These are phyloP conservation scores for Hippophae tibetana DNA, from an alignment of 306 rosid species.

Conservation along the genomic window DNA sequence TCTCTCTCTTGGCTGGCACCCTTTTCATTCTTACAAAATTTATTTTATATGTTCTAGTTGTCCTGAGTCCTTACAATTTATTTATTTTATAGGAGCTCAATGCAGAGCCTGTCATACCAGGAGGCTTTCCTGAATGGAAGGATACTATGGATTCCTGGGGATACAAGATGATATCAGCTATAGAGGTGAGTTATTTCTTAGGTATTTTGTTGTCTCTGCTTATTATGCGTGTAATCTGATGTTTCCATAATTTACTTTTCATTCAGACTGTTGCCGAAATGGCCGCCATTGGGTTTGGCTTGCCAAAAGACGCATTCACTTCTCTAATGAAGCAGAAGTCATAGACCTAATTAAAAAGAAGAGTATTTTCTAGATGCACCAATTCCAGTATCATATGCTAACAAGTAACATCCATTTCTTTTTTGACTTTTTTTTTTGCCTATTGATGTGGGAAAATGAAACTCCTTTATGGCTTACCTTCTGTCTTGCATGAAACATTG, in stretches of 20 bases:
- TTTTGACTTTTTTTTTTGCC: not conserved
- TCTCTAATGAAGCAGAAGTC: constrained; percentile 59
- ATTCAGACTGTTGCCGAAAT: constrained; percentile 84
- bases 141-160: constrained; percentile 97
- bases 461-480: not conserved
- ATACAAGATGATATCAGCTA: constrained; percentile 76
- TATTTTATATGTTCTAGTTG: constrained; percentile 11
- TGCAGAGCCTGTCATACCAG: constrained; percentile 86
- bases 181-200: constrained; percentile 32
- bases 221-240: constrained; percentile 9
- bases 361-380: not conserved
- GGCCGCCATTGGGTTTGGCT: constrained; percentile 95
- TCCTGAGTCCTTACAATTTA: not conserved
- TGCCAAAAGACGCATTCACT: constrained; percentile 84
- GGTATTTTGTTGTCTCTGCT: constrained; percentile 8
- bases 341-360: too few relatives aligned
- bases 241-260: not conserved
- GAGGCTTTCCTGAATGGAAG: constrained; percentile 81
- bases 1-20: not conserved
- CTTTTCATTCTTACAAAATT: too few relatives aligned
- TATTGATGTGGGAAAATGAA: not conserved
- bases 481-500: not conserved
- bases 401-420: not conserved
- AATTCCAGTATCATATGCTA: not conserved
- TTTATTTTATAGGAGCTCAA: constrained; percentile 59